These are phyloP conservation scores for Nevesoporus exiguus DNA, from an alignment of 768 basidiomycete species.

Conservation along the genomic window DNA sequence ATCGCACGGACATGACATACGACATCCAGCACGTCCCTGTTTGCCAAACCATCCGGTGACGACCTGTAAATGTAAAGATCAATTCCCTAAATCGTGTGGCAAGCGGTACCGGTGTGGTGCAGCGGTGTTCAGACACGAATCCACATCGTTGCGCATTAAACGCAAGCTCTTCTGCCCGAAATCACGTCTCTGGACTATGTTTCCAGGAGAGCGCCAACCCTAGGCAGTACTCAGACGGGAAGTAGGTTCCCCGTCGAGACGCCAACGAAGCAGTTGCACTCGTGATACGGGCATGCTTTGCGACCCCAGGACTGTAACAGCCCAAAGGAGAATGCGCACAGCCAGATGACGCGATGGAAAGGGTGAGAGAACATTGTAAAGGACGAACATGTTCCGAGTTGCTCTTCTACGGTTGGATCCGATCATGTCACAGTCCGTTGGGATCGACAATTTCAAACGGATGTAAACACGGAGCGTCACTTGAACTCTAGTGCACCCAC, in stretches of 20 bases:
- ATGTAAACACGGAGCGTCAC: slow-evolving; percentile 4
- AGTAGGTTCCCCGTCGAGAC: not conserved
- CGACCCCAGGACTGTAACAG: slow-evolving; percentile 11
- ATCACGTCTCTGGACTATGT: not conserved
- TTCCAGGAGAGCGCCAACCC: not conserved
- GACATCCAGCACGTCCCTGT: slow-evolving; percentile 23
- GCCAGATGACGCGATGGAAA: slow-evolving; percentile 17
- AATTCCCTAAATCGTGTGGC: slow-evolving; percentile 17
- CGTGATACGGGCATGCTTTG: slow-evolving; percentile 14
- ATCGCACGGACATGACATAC: slow-evolving; percentile 31
- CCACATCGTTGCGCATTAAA: not conserved
- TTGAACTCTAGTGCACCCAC: slow-evolving; percentile 1
- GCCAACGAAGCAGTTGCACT: slow-evolving; percentile 15
- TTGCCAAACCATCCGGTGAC: slow-evolving; percentile 7
- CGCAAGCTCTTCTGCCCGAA: slow-evolving; percentile 2
- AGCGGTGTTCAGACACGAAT: slow-evolving; percentile 4
- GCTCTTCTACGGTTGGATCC: not conserved
- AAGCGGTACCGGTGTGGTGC: slow-evolving; percentile 23
- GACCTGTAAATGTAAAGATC: slow-evolving; percentile 17
- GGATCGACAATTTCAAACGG: slow-evolving; percentile 22
- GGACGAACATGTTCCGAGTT: not conserved
- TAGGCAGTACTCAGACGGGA: not conserved
- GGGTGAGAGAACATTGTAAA: not conserved
- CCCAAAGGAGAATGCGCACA: slow-evolving; percentile 26
- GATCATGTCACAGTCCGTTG: slow-evolving; percentile 8